phyloP scores from a whole-genome alignment of 2,329 filamentous ascomycete genomes.

The Monilinia fructicola region DNA sequence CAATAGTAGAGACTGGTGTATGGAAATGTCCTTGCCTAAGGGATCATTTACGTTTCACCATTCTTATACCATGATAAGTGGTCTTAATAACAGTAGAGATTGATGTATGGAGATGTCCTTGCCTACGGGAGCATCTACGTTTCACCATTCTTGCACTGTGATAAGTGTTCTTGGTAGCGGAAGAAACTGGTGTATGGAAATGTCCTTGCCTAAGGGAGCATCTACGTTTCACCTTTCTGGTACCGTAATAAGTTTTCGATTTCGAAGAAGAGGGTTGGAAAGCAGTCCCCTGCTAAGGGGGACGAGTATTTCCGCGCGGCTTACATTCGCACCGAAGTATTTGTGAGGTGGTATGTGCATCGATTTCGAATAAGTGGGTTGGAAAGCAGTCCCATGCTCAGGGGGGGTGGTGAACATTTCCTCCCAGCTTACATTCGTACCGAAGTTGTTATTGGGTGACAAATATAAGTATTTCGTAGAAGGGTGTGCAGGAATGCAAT shows the following conservation, averaged over 20 bases:
- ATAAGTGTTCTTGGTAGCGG: neutral
- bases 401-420: neutral
- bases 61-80: neutral
- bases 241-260: neutral
- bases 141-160: too few species aligned
- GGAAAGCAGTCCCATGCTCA: neutral
- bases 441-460: neutral
- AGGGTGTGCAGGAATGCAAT: neutral
- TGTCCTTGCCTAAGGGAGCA: slow-evolving; percentile 8
- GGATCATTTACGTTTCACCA: neutral
- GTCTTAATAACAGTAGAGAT: too few species aligned
- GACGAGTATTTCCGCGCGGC: neutral
- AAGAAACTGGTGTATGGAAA: neutral
- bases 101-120: too few species aligned
- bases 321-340: neutral
- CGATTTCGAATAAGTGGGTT: neutral
- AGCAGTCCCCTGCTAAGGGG: neutral
- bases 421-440: neutral
- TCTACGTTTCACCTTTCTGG: neutral
- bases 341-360: neutral
- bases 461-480: neutral
- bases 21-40: slow-evolving; percentile 3
- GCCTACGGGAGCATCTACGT: too few species aligned
- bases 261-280: neutral
- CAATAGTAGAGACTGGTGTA: too few species aligned